Base-by-base conservation (phyloP, 116 monocot genomes). In the Phalaenopsis hybrid region DNA sequence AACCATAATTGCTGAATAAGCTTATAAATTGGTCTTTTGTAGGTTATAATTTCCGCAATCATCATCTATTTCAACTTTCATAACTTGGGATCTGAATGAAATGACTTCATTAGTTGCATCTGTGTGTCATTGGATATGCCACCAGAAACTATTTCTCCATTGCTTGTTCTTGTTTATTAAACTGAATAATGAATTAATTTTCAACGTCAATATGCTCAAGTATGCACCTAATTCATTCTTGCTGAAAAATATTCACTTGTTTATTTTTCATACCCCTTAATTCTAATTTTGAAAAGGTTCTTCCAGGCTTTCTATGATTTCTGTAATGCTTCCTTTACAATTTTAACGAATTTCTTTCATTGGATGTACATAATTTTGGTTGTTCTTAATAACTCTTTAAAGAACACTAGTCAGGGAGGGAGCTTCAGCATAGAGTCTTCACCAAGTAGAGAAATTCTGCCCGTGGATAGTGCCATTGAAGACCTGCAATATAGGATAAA, bases 401-500 rank as follows among this genome's bases (percentile, higher is more conserved):
- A 69, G 17, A 57, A 59, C 1, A 78, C 41, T 37, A 50, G 77
- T 57, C 84, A 96, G 96, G 96, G 86, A 84, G 90, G 90, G 57
- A 90, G 78, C 83, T 85, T 68, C 25, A 86, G 68, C 33, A 51
- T 75, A 79, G 91, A 91, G 46, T 84, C 85, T 80, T 83, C 85
- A 41, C 21, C 76, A 20, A 80, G 37, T 10, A 77, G 83, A 57
- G 87, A 87, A 83, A 83, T 45, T 80, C 84, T 88, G 5, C 78
- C 91, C 4, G 73, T 76, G 23, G 88, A 93, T 82, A 75, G 70
- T 51, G 51, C 85, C 18, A 82, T 97, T 55, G 90, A 94, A 79
- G 95, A 97, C 77, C 31, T 97, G 52, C 93, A 93, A 70, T 87
- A 75, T 41, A 91, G 93, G 82, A 85, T 97, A 28, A 94, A 85